Base-by-base conservation (phyloP, 352 stramenopile species). In the Globisporangium solare region DNA sequence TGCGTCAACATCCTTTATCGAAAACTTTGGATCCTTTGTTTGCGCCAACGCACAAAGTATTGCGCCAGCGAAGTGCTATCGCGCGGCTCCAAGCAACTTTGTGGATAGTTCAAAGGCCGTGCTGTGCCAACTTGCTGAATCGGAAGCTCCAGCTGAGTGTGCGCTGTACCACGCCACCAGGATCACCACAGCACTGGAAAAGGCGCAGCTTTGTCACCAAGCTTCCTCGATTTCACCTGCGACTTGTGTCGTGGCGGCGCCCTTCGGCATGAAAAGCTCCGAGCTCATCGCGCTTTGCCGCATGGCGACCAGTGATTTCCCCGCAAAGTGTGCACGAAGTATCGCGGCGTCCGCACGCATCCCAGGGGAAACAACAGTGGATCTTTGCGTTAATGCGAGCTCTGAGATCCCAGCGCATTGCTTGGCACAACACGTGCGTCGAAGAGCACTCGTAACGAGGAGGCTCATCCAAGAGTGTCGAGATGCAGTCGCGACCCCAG, bases 401-500 rank as follows among this genome's bases (percentile, higher is more conserved):
- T 74, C 74, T 20, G 64, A 62, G 1, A 76, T 67, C 1, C 76
- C 79, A 31, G 75, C 65, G 15, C 68, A 64, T 31, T 89, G 77
- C 31, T 46, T 89, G 11, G 53, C 50, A 7, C 59, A 85, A 20
- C 64, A 68, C 15, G 58, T 76, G 6, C 63, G 73, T 20, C 55
- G 68, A 48, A 68, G 61, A 4, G 31, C 39, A 1, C 11, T 63
- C 15, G 18, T 78, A n/a, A 66, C 37, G 0, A 47, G 47, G 3
- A 27, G 45, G 11, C 17, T 78, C 7, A 58, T 86, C 0, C 18
- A 10, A 2, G 63, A 82, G 5, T 88, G 76, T 14, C 66, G 74
- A 20, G 13, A 14, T 21, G 67, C 61, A 40, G 50, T 59, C 0
- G 56, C 70, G 7, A 35, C 20, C 20, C 59, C 77, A 20, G 35